These are phyloP conservation scores for Aspergillus ochraceus DNA, from an alignment of 2,329 filamentous ascomycete species.

Conservation along the genomic window DNA sequence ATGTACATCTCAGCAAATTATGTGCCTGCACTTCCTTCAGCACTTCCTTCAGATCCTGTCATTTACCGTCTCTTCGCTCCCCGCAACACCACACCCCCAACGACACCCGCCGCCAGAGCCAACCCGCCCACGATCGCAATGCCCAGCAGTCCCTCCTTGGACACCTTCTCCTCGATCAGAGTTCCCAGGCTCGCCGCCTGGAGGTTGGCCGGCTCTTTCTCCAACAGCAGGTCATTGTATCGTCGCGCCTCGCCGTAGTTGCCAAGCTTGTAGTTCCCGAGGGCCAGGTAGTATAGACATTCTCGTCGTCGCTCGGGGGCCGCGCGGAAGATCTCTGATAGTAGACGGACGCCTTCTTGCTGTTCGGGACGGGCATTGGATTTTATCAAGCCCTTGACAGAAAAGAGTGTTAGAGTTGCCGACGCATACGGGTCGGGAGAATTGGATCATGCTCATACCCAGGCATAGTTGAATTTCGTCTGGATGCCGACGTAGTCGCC, in stretches of 20 bases:
- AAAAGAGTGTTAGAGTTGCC: neutral
- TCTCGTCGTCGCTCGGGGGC: conserved; percentile 91
- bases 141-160: conserved; percentile 88
- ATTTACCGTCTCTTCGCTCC: conserved; percentile 63
- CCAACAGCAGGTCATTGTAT: conserved; percentile 90
- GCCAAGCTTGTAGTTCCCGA: conserved; percentile 97
- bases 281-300: conserved; percentile 95
- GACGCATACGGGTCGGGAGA: neutral
- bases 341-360: conserved; percentile 88
- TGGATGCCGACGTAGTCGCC: conserved; percentile 95
- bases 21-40: neutral
- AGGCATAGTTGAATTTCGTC: conserved; percentile 99
- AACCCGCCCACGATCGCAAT: conserved; percentile 93
- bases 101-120: conserved; percentile 87
- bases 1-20: neutral
- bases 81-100: conserved; percentile 82
- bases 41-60: neutral
- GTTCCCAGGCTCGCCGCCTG: conserved; percentile 84
- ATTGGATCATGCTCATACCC: conserved; percentile 61
- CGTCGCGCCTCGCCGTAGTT: conserved; percentile 93
- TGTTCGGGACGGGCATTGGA: conserved; percentile 81
- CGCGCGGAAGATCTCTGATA: conserved; percentile 94
- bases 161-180: conserved; percentile 93
- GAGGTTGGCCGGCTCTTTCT: conserved; percentile 87
- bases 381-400: conserved; percentile 82